phyloP scores from a whole-genome alignment of 225 moss, liverwort and hornwort species.

The Anthoceros angustus region DNA sequence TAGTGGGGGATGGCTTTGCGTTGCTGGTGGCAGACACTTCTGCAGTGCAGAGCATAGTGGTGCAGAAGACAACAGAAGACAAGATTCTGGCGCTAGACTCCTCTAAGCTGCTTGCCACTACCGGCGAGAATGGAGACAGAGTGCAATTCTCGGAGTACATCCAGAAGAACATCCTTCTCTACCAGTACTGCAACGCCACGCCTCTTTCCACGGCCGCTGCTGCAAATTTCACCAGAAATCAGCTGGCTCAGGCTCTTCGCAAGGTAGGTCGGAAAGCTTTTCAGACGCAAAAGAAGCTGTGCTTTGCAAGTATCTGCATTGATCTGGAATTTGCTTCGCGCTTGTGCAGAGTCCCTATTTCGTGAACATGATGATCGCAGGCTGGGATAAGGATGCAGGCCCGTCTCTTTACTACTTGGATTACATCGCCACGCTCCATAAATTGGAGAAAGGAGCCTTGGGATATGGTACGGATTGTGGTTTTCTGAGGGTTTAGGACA shows the following conservation, averaged over 20 bases:
- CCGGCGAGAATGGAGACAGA: conserved; percentile 92
- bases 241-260: conserved; percentile 79
- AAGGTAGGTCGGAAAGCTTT: conserved; percentile 31
- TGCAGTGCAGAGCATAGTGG: conserved; percentile 88
- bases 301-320: neutral
- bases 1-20: conserved; percentile 71
- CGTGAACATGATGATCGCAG: conserved; percentile 58
- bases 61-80: conserved; percentile 93
- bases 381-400: conserved; percentile 51
- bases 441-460: conserved; percentile 53
- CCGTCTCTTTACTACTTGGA: conserved; percentile 56
- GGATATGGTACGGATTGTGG: conserved; percentile 37
- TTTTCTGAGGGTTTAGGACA: conserved; percentile 4
- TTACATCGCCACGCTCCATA: conserved; percentile 49
- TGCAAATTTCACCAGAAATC: conserved; percentile 82
- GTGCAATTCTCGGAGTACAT: conserved; percentile 94
- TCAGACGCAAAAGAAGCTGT: neutral
- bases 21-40: conserved; percentile 82
- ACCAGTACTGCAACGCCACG: conserved; percentile 81
- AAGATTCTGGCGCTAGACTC: conserved; percentile 93
- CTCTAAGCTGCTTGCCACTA: conserved; percentile 71
- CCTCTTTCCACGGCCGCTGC: conserved; percentile 79
- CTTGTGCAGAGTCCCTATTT: conserved; percentile 40
- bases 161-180: conserved; percentile 78
- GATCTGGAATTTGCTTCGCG: neutral